These are phyloP conservation scores for Cenchrus americanus DNA, from an alignment of 176 grass and related monocot genomes.

Conservation along the genomic window DNA sequence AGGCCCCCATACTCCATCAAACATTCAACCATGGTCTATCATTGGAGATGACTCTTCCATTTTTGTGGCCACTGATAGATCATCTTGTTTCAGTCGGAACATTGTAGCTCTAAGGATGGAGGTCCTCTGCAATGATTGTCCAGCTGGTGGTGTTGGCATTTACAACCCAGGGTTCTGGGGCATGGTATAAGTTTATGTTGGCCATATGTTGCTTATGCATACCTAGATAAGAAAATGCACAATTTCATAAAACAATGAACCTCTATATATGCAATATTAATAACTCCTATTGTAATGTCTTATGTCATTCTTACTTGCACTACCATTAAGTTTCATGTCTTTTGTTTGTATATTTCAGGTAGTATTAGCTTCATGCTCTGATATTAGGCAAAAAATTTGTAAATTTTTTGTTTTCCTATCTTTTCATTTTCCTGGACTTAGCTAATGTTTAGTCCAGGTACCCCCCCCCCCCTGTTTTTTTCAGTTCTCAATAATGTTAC, in stretches of 20 bases:
- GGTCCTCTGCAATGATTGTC: slow-evolving; percentile 67
- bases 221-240: neutral
- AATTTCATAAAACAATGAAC: neutral
- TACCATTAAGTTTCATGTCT: neutral
- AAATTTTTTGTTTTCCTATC: neutral
- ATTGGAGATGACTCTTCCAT: slow-evolving; percentile 66
- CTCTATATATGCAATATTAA: neutral
- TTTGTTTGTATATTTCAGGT: neutral
- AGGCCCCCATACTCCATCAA: slow-evolving; percentile 74
- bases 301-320: neutral
- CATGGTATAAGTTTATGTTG: slow-evolving; percentile 57
- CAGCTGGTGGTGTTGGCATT: slow-evolving; percentile 64
- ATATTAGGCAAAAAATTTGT: neutral
- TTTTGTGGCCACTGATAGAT: slow-evolving; percentile 58
- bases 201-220: slow-evolving; percentile 3
- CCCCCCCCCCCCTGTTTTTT: too few species aligned
- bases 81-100: slow-evolving; percentile 65
- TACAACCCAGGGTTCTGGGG: slow-evolving; percentile 93
- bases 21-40: slow-evolving; percentile 70
- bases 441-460: too few species aligned
- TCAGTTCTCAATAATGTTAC: neutral
- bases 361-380: neutral
- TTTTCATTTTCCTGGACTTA: neutral
- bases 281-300: neutral
- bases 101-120: slow-evolving; percentile 75